Base-by-base conservation (phyloP, 768 basidiomycete species). In the Leucogyrophana mollusca region DNA sequence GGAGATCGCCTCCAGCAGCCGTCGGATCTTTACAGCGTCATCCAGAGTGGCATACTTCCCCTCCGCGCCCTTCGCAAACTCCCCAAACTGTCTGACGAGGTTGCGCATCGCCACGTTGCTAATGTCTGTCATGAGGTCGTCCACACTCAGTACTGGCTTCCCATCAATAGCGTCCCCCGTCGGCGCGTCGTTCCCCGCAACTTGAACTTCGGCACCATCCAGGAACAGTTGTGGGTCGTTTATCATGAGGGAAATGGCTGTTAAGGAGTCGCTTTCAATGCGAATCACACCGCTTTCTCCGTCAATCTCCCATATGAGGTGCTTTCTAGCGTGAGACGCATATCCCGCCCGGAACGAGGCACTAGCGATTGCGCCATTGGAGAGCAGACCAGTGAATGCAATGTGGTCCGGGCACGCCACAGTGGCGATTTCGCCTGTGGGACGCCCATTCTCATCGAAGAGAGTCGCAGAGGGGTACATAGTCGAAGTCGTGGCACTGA, bases 251-350 rank as follows among this genome's bases (percentile, higher is more conserved):
- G 59, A 55, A 1, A 50, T 50, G 10, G 36, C 40, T 4, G 32
- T 34, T 21, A 39, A 32, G 2, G 35, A 22, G 7, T 59, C 51
- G 34, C 47, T 46, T 39, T 67, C 60, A 0, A 69, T 14, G 6
- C 51, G 35, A 34, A 67, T 64, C 6, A 52, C 51, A 0, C 66
- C 67, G 1, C 65, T 58, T 34, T 68, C 67, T 4, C 68, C 69
- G 22, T 69, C 64, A 23, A 70, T 69, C 45, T 58, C 53, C 68
- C 68, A 70, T 6, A 55, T 30, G 20, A 72, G 54, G 3, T 57
- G 51, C 17, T 45, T 54, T 20, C 64, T 50, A 3, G 63, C 66
- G 3, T 49, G 49, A 8, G 56, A 44, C 6, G 43, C 40, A 32
- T 58, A 51, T 11, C 63, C 67, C 0, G 47, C 47, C 10, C 62